These are phyloP conservation scores for Zizania palustris DNA, from an alignment of 202 grass and related monocot species.

Conservation along the genomic window DNA sequence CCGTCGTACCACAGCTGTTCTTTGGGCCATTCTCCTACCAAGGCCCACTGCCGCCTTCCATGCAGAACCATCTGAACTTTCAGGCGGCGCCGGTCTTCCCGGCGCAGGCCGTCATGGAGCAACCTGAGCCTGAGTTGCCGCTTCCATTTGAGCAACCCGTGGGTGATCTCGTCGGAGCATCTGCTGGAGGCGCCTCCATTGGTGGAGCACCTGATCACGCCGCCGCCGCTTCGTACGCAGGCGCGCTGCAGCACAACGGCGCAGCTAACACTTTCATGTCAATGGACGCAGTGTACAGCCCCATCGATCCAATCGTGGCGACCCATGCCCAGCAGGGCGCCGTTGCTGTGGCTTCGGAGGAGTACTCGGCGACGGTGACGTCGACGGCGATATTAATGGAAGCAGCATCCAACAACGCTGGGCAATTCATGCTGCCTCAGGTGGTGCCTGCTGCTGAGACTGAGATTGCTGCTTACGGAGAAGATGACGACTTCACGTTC, in stretches of 20 bases:
- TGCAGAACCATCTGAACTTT: not conserved
- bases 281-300: not conserved
- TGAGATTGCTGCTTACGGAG: not conserved
- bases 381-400: not conserved
- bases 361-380: not conserved
- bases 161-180: not conserved
- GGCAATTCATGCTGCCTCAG: not conserved
- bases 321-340: not conserved
- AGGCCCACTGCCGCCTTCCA: not conserved
- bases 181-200: not conserved
- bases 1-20: not conserved
- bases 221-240: not conserved
- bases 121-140: not conserved
- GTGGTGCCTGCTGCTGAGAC: not conserved
- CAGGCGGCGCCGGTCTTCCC: not conserved
- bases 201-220: not conserved
- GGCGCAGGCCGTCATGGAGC: not conserved
- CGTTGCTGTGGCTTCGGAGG: no score
- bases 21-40: slow-evolving; percentile 22
- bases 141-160: not conserved
- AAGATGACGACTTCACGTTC: not conserved
- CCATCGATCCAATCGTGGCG: not conserved
- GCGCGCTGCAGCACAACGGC: no score
- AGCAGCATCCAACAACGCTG: not conserved
- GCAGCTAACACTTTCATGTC: not conserved